These are phyloP conservation scores for Penicillium longicatenatum DNA, from an alignment of 495 filamentous ascomycete species.

Conservation along the genomic window DNA sequence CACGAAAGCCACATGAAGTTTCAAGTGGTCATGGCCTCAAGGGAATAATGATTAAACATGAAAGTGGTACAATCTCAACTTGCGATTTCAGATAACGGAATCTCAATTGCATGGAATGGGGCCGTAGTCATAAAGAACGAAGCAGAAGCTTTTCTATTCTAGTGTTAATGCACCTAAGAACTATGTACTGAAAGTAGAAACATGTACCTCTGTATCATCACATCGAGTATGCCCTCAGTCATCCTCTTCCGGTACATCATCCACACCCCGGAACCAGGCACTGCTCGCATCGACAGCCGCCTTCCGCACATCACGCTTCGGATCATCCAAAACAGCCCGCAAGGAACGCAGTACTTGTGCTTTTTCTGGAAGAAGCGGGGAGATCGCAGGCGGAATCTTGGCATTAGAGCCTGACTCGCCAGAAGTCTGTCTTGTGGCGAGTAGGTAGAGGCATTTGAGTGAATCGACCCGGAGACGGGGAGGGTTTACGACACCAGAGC, in stretches of 20 bases:
- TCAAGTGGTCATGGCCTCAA: no score
- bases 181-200: background rate
- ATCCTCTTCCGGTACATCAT: conserved; percentile 64
- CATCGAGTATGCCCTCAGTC: conserved; percentile 29
- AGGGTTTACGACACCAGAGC: conserved; percentile 27
- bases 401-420: conserved; percentile 27
- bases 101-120: no score
- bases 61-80: no score
- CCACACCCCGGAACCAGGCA: conserved; percentile 60
- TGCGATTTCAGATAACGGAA: no score
- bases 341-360: conserved; percentile 57
- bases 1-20: no score
- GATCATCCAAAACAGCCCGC: conserved; percentile 61
- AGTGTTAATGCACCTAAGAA: background rate
- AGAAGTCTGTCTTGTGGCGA: conserved; percentile 45
- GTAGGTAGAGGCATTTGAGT: conserved; percentile 56
- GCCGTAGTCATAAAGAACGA: background rate
- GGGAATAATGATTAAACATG: no score
- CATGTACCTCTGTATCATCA: background rate
- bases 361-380: conserved; percentile 59
- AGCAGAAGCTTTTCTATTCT: background rate
- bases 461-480: conserved; percentile 53
- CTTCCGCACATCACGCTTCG: conserved; percentile 65
- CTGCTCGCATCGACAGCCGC: conserved; percentile 68
- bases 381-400: conserved; percentile 38